A percentile compares a stretch with the other conserved stretches of the same genome.
phyloP scores from a whole-genome alignment of 352 stramenopile genomes.

The Pythium aphanidermatum region DNA sequence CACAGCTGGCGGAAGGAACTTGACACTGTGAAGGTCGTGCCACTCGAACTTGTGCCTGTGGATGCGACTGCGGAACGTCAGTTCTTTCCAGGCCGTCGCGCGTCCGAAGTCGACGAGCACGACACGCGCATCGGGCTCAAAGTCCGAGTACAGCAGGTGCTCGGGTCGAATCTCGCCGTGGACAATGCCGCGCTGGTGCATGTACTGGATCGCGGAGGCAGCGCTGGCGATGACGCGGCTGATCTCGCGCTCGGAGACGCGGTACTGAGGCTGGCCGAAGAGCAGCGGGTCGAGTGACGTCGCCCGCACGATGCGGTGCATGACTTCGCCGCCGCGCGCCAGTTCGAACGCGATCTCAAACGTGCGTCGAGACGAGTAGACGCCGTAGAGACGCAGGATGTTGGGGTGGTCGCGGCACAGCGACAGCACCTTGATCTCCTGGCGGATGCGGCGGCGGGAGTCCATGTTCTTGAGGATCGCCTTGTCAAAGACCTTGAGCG shows the following conservation, averaged over 20 bases:
- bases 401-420: conserved; percentile 45
- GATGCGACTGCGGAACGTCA: conserved; percentile 25
- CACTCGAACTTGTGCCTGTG: conserved; percentile 32
- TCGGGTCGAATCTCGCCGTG: conserved; percentile 69
- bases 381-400: conserved; percentile 60
- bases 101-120: conserved; percentile 64
- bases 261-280: conserved; percentile 10
- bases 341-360: conserved; percentile 78
- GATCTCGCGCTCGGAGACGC: conserved; percentile 45
- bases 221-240: conserved; percentile 43
- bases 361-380: conserved; percentile 35
- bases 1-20: conserved; percentile 62
- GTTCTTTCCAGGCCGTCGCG: conserved; percentile 30
- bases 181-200: conserved; percentile 44
- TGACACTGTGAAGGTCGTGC: conserved; percentile 47
- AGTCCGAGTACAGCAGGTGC: conserved; percentile 66
- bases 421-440: conserved; percentile 56
- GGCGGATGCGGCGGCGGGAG: conserved; percentile 52
- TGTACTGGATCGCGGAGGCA: conserved; percentile 40
- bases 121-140: conserved; percentile 54
- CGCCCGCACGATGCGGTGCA: conserved; percentile 27
- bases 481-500: conserved; percentile 64
- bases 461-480: conserved; percentile 31
- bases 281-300: background rate
- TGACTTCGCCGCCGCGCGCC: conserved; percentile 52